Evolutionary conservation across 2,329 filamentous ascomycete species (phyloP).

Genomic region (Escovopsis sp.): DNA sequence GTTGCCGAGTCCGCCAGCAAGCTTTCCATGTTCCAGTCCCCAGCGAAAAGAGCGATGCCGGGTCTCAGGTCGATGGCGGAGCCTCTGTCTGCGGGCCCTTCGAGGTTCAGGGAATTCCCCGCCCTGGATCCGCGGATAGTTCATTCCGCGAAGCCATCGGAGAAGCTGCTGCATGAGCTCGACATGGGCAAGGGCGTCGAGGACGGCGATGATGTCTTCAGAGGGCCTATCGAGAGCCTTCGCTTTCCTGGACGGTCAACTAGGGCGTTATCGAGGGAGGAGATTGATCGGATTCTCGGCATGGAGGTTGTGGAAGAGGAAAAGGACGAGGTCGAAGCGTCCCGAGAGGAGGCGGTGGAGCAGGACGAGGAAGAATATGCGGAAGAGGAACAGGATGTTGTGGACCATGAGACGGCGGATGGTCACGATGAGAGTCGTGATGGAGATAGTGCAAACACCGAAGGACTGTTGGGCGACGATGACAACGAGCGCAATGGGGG

Average conservation of each 20-base stretch:
- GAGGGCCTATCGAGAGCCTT: slow-evolving; percentile 19
- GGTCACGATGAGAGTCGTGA: slow-evolving; percentile 7
- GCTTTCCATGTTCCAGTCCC: slow-evolving; percentile 34
- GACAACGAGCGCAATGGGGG: slow-evolving; percentile 2
- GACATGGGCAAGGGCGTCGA: slow-evolving; percentile 9
- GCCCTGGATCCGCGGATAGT: slow-evolving; percentile 21
- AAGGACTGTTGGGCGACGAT: slow-evolving; percentile 4
- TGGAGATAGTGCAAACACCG: slow-evolving; percentile 3
- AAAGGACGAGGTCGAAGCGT: slow-evolving; percentile 3
- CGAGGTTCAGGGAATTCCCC: slow-evolving; percentile 14
- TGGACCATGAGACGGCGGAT: slow-evolving; percentile 3
- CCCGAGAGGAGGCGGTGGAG: neutral
- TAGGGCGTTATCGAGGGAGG: slow-evolving; percentile 27
- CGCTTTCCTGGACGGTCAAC: slow-evolving; percentile 31
- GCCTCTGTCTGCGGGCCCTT: slow-evolving; percentile 9
- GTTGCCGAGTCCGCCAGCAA: slow-evolving; percentile 27
- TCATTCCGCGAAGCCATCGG: slow-evolving; percentile 15
- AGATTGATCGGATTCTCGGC: slow-evolving; percentile 22
- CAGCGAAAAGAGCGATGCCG: slow-evolving; percentile 30
- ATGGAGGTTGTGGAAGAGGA: slow-evolving; percentile 16
- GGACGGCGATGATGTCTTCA: slow-evolving; percentile 17
- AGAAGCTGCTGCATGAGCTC: slow-evolving; percentile 23
- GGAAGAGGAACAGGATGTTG: slow-evolving; percentile 3
- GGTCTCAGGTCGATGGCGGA: slow-evolving; percentile 19
- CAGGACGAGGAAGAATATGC: slow-evolving; percentile 1